Conservation (phyloP, 1,284 basidiomycete genomes). For the Leccinum holopus region DNA sequence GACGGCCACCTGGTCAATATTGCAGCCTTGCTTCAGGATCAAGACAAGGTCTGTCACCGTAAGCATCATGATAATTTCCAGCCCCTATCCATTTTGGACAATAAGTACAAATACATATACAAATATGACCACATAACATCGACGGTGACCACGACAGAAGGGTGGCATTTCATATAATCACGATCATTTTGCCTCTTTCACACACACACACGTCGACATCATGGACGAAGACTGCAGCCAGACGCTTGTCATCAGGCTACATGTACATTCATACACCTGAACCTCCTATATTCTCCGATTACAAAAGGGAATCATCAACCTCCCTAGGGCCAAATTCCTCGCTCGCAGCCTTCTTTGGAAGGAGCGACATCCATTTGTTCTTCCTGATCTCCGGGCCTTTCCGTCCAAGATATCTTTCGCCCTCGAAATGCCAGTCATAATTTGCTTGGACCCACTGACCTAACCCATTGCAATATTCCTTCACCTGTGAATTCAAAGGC, state of each 20-base stretch:
- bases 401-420: background rate
- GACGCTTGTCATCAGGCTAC: background rate
- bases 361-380: background rate
- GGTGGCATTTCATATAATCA: too few species aligned
- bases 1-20: background rate
- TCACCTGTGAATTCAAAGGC: background rate
- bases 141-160: too few species aligned
- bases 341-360: background rate
- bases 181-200: background rate
- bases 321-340: background rate
- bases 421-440: background rate
- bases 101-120: too few species aligned
- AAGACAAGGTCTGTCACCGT: too few species aligned
- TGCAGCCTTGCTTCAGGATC: too few species aligned
- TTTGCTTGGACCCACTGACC: background rate
- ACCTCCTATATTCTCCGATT: background rate
- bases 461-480: background rate
- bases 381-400: background rate
- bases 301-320: background rate
- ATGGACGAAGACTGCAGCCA: background rate
- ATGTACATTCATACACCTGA: background rate
- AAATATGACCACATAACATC: too few species aligned
- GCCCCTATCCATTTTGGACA: too few species aligned
- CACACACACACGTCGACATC: background rate
- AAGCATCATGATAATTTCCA: too few species aligned